A percentile compares a stretch with the other conserved stretches of the same genome.
These are phyloP conservation scores for Boletus subcaerulescens DNA, from an alignment of 768 basidiomycete genomes.

Conservation along the genomic window DNA sequence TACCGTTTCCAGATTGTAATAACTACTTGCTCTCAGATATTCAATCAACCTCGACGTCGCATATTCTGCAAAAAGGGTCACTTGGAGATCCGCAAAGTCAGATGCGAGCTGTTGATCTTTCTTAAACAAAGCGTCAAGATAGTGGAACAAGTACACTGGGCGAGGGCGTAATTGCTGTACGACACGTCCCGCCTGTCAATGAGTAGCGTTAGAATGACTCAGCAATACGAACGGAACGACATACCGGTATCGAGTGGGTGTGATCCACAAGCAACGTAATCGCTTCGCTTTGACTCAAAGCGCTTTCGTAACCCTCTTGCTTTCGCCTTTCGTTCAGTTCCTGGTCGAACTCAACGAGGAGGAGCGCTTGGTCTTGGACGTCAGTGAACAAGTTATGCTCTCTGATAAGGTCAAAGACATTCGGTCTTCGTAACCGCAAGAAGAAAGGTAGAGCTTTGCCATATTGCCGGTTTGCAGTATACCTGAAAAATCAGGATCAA, in stretches of 20 bases:
- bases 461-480: slow-evolving; percentile 84
- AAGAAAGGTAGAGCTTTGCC: slow-evolving; percentile 92
- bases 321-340: slow-evolving; percentile 67
- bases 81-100: slow-evolving; percentile 83
- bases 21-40: slow-evolving; percentile 86
- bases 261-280: slow-evolving; percentile 89
- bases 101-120: slow-evolving; percentile 80
- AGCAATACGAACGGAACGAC: slow-evolving; percentile 21
- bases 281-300: slow-evolving; percentile 62
- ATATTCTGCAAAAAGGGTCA: slow-evolving; percentile 90
- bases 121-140: slow-evolving; percentile 85
- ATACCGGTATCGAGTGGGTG: slow-evolving; percentile 91
- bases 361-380: slow-evolving; percentile 88
- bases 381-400: slow-evolving; percentile 94
- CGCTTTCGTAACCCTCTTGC: slow-evolving; percentile 38
- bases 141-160: slow-evolving; percentile 85
- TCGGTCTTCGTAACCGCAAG: slow-evolving; percentile 78
- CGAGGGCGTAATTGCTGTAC: slow-evolving; percentile 79
- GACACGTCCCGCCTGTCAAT: slow-evolving; percentile 72
- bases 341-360: slow-evolving; percentile 93
- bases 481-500: slow-evolving; percentile 44
- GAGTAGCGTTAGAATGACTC: not conserved
- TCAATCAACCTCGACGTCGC: slow-evolving; percentile 78
- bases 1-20: slow-evolving; percentile 86
- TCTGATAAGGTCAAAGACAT: slow-evolving; percentile 92